Evolutionary conservation across 345 rosid genomes (phyloP).

Genomic region (Pistacia atlantica): DNA sequence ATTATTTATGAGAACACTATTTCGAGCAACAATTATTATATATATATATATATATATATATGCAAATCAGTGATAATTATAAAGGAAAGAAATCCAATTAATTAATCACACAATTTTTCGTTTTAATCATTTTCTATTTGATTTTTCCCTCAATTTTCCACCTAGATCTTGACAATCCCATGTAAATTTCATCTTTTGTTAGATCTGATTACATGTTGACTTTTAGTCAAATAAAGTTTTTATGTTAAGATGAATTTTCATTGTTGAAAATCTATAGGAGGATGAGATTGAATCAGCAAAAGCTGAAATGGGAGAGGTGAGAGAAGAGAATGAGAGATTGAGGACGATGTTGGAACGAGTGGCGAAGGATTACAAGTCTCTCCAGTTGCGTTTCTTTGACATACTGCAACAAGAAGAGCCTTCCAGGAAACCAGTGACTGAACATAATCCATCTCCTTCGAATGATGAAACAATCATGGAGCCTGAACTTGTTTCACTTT

Average conservation of each 20-base stretch:
- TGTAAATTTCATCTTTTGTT: background rate
- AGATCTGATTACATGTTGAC: background rate
- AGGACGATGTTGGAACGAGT: slow-evolving; percentile 56
- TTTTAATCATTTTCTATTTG: no score
- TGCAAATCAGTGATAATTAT: no score
- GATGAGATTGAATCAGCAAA: slow-evolving; percentile 62
- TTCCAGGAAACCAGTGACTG: slow-evolving; percentile 24
- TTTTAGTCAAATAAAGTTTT: background rate
- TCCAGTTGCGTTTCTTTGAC: slow-evolving; percentile 61
- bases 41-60: no score
- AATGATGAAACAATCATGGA: slow-evolving; percentile 33
- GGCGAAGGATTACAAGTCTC: slow-evolving; percentile 67
- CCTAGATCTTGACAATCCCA: background rate
- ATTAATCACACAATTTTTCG: no score
- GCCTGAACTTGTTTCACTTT: slow-evolving; percentile 67
- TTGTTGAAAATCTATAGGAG: slow-evolving; percentile 23
- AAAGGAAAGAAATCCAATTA: no score
- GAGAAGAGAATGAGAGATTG: slow-evolving; percentile 68
- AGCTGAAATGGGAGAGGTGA: slow-evolving; percentile 72
- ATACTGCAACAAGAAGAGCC: slow-evolving; percentile 49
- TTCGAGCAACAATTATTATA: no score
- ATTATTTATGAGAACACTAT: no score
- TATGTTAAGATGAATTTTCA: background rate
- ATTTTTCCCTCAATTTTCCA: no score
- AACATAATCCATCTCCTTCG: slow-evolving; percentile 14